Evolutionary conservation across 2,329 filamentous ascomycete species (phyloP), one percentile per base, ranked within the genome.

Genomic region (Pestalotiopsis sp.): DNA sequence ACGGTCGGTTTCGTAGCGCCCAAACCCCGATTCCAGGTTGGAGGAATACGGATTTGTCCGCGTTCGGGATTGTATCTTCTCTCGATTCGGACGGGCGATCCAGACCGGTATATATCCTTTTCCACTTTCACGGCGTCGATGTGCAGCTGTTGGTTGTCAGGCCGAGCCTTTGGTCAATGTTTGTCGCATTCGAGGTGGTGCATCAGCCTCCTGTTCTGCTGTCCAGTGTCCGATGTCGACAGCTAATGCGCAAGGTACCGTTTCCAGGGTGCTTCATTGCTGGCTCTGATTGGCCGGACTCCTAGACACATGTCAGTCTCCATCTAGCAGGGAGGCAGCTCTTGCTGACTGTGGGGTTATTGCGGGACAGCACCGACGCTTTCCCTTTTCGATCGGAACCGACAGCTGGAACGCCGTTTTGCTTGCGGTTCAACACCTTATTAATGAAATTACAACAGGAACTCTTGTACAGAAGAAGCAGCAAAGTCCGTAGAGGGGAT

Each of bases 291-390:
- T 59, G 57, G 57, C 14, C 25, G 20, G 23, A 36, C 23, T 59
- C 23, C 27, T 59, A 59, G 57, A 59, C 57, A 59, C 57, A 59
- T 59, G 57, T 59, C 57, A 59, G 57, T 17, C n/a, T 59, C 57
- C 57, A 59, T 59, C 45, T 52, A 52, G 45, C 45, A 52, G 45
- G 45, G 45, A 20, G 45, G 17, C 45, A 52, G 45, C 45, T 52
- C 45, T 52, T 52, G 6, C 45, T 52, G 45, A 52, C 45, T 52
- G 45, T 52, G 45, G 45, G 45, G 45, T 52, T 52, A 52, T 52
- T 52, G 45, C 45, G 45, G 45, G 45, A 52, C 45, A 52, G 45
- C 45, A 52, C 11, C 45, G 45, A 52, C 45, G 45, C 45, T 52
- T 52, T 52, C 45, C 45, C 45, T 52, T 52, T 52, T 52, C 45